These are phyloP conservation scores for Simmondsia chinensis DNA, from an alignment of 148 eudicot genomes.

Conservation along the genomic window DNA sequence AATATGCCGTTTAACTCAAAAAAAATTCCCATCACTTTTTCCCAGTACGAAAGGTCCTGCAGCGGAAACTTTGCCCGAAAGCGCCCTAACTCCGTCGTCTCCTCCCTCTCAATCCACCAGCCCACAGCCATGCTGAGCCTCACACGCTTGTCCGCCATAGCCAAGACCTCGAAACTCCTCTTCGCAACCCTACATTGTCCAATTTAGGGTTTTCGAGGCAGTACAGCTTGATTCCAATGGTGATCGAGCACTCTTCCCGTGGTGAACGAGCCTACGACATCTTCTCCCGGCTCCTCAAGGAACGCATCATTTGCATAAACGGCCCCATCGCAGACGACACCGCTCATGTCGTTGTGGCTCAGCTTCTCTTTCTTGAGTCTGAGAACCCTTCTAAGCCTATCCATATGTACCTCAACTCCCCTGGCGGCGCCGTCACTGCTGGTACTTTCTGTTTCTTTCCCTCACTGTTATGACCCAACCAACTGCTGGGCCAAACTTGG, in stretches of 20 bases:
- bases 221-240: slow-evolving; percentile 81
- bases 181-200: too few species aligned
- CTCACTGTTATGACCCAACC: neutral
- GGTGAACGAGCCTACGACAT: slow-evolving; percentile 96
- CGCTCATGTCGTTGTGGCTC: slow-evolving; percentile 91
- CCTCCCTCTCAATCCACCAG: too few species aligned
- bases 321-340: slow-evolving; percentile 90
- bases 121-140: too few species aligned
- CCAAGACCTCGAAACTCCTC: too few species aligned
- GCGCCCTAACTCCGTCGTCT: too few species aligned
- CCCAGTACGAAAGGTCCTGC: too few species aligned
- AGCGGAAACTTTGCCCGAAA: too few species aligned
- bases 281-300: slow-evolving; percentile 88
- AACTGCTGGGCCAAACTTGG: too few species aligned
- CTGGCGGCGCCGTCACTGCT: slow-evolving; percentile 98
- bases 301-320: slow-evolving; percentile 83
- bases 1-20: too few species aligned
- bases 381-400: slow-evolving; percentile 95
- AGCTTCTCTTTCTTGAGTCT: slow-evolving; percentile 86
- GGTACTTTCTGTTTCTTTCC: slow-evolving; percentile 21
- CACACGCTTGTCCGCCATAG: too few species aligned
- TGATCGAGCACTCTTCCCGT: slow-evolving; percentile 86
- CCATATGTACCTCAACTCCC: slow-evolving; percentile 88
- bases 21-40: too few species aligned
- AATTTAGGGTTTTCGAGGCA: too few species aligned